A percentile compares a stretch with the other conserved stretches of the same genome.
Evolutionary conservation across 2,329 filamentous ascomycete species (phyloP).

Genomic region (Diatrype stigma): DNA sequence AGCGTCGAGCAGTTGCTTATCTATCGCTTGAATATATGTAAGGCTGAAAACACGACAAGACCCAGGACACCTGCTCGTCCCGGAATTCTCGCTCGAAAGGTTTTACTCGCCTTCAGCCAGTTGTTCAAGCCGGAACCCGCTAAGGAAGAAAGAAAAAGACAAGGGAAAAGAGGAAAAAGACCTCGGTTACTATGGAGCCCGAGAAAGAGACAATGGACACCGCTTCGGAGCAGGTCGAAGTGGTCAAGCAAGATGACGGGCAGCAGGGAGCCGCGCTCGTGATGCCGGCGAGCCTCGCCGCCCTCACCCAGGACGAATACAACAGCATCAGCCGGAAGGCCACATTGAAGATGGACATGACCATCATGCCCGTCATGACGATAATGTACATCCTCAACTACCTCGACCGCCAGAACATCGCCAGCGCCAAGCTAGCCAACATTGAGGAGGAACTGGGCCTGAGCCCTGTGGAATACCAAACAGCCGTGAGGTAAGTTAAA

Average conservation of each 20-base stretch:
- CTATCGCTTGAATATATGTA: too few species aligned
- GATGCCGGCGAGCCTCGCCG: constrained; percentile 17
- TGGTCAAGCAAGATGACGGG: constrained; percentile 1
- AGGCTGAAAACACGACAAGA: too few species aligned
- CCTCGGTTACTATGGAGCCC: constrained; percentile 3
- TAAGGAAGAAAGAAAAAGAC: too few species aligned
- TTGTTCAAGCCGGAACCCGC: too few species aligned
- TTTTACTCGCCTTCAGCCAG: too few species aligned
- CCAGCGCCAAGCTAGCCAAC: constrained; percentile 28
- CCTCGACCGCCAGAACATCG: constrained; percentile 28
- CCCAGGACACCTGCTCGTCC: too few species aligned
- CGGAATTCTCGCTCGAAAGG: too few species aligned
- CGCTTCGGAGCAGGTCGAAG: constrained; percentile 6
- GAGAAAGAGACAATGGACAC: constrained; percentile 7
- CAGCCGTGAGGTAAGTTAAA: constrained; percentile 15
- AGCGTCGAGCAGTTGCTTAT: too few species aligned
- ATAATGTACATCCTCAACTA: constrained; percentile 26
- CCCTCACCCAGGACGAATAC: constrained; percentile 13
- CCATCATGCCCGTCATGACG: constrained; percentile 20
- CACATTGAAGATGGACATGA: constrained; percentile 20
- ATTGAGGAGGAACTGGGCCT: constrained; percentile 28
- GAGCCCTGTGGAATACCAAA: constrained; percentile 30
- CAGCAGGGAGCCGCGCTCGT: neutral
- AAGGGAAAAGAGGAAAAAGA: too few species aligned
- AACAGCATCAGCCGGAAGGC: constrained; percentile 16